These are phyloP conservation scores for Jasminum sambac DNA, from an alignment of 257 asterid species.

Conservation along the genomic window DNA sequence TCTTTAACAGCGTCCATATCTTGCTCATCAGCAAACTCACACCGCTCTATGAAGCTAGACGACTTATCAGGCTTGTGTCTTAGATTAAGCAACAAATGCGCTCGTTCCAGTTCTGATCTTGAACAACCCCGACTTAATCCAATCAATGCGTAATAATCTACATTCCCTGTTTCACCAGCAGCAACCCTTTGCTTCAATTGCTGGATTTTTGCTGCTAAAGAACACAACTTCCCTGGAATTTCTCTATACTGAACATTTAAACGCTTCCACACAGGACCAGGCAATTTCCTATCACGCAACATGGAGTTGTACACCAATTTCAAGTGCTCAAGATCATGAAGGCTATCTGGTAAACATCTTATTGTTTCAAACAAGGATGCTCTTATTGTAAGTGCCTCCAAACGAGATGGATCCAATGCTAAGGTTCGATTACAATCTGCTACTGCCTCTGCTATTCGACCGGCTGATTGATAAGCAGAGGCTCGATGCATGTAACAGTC, in stretches of 20 bases:
- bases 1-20: constrained; percentile 74
- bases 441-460: constrained; percentile 60
- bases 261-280: constrained; percentile 84
- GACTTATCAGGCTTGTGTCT: constrained; percentile 91
- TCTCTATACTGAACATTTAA: constrained; percentile 76
- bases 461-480: constrained; percentile 54
- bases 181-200: constrained; percentile 81
- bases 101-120: constrained; percentile 78
- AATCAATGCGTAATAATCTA: constrained; percentile 74
- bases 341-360: constrained; percentile 78
- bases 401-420: constrained; percentile 79
- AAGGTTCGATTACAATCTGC: constrained; percentile 67
- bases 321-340: constrained; percentile 91
- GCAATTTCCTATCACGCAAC: constrained; percentile 68
- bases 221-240: constrained; percentile 84
- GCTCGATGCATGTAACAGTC: constrained; percentile 65
- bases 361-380: constrained; percentile 76
- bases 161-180: constrained; percentile 73
- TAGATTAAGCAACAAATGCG: constrained; percentile 71
- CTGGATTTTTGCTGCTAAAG: constrained; percentile 75
- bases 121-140: constrained; percentile 86
- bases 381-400: constrained; percentile 68
- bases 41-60: constrained; percentile 64
- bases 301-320: constrained; percentile 84
- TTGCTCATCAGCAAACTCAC: constrained; percentile 75